phyloP scores from a whole-genome alignment of 768 basidiomycete genomes.

The Pleurotus djamor region DNA sequence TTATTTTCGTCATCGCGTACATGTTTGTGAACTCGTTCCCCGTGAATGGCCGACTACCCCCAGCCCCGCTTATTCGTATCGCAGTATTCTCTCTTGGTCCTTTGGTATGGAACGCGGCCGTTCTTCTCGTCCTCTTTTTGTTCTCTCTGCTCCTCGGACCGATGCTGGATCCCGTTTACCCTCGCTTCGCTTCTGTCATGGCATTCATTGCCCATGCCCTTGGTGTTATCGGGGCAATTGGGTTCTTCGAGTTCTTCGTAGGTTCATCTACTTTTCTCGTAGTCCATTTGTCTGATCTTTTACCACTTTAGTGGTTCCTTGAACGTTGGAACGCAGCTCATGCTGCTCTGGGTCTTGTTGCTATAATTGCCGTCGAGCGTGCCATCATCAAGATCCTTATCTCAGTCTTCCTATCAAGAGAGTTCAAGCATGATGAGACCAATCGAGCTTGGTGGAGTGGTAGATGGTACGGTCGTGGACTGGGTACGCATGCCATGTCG shows the following conservation, averaged over 20 bases:
- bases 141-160: constrained; percentile 92
- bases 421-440: constrained; percentile 99
- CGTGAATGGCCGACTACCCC: constrained; percentile 56
- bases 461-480: constrained; percentile 92
- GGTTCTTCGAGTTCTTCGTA: constrained; percentile 95
- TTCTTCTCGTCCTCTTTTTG: constrained; percentile 86
- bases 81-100: constrained; percentile 92
- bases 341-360: constrained; percentile 90
- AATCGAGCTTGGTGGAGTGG: constrained; percentile 99
- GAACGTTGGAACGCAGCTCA: constrained; percentile 91
- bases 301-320: constrained; percentile 78
- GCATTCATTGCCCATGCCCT: constrained; percentile 86
- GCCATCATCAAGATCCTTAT: constrained; percentile 93
- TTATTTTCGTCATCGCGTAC: constrained; percentile 85
- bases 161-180: constrained; percentile 79
- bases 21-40: constrained; percentile 93
- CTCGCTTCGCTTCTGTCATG: constrained; percentile 89
- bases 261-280: constrained; percentile 22
- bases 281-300: constrained; percentile 14
- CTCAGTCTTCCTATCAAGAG: constrained; percentile 90
- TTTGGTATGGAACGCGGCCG: constrained; percentile 91
- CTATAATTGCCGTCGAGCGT: constrained; percentile 89
- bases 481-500: constrained; percentile 91
- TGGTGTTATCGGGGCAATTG: constrained; percentile 84
- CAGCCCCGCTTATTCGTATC: constrained; percentile 89